Evolutionary conservation across 116 monocot species (phyloP), one percentile per base, ranked within the genome.

Genomic region (Posidonia oceanica): DNA sequence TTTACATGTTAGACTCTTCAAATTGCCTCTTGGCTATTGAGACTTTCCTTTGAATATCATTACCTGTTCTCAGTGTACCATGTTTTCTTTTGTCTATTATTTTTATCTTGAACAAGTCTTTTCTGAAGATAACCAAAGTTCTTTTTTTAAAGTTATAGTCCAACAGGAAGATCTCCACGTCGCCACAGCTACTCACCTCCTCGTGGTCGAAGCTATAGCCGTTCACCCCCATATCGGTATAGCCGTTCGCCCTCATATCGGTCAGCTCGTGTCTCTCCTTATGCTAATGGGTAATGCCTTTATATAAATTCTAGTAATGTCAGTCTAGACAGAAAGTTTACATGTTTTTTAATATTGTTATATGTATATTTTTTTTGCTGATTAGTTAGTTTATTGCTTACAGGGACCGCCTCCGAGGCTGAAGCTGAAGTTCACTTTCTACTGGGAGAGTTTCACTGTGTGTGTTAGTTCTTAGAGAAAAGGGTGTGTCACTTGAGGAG

Each of bases 281-380:
- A 77, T 82, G 76, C 80, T 38, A 88, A 93, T 71, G 93, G 89
- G 89, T 88, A 77, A 51, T 52, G 52, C 51, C 51, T 67, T 64
- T 67, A 4, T 55, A 55, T 69, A 14, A 69, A 16, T 54, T 69
- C 18, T 4, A 52, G 6, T 4, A 21, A 5, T 21, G 3, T 67
- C 20, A 3, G 39, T 22, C 20, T 3, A 21, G 8, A 17, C 20
- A n/a, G 5, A 7, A 39, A 29, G 4, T 22, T 51, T 52, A 18
- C 7, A 29, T 29, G 29, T 3, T 54, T 36, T 15, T 17, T 10
- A 1, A 13, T 54, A 36, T 16, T 22, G 0, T 39, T 36, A 3
- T 15, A 14, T 56, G 6, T 21, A 14, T 20, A 3, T 29, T 20
- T 16, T 41, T 54, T 54, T 20, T 54, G 21, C 14, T 54, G 54